These are phyloP conservation scores for Talaromyces piceae DNA, from an alignment of 2,329 filamentous ascomycete species.

Conservation along the genomic window DNA sequence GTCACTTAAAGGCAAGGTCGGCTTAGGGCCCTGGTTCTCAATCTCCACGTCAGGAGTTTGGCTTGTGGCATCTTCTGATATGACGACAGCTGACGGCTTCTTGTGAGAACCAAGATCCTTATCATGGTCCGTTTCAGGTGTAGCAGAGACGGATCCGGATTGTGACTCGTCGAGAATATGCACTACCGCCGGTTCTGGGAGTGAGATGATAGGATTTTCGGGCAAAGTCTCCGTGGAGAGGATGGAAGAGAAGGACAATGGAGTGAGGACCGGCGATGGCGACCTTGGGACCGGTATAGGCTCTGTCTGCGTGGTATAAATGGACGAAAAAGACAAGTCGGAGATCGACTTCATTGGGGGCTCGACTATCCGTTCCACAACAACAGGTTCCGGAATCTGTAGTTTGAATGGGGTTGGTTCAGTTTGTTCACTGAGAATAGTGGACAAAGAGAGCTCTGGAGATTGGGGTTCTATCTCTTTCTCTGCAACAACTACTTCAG, in stretches of 20 bases:
- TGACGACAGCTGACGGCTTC: conserved; percentile 35
- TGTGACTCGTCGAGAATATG: conserved; percentile 19
- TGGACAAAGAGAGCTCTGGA: conserved; percentile 21
- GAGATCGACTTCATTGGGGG: conserved; percentile 13
- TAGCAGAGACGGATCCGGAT: conserved; percentile 15
- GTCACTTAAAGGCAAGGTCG: conserved; percentile 52
- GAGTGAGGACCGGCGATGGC: conserved; percentile 18
- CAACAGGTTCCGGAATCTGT: conserved; percentile 14
- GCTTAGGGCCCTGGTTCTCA: conserved; percentile 20
- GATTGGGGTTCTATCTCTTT: conserved; percentile 11
- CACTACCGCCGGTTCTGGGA: conserved; percentile 14
- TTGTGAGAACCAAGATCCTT: neutral
- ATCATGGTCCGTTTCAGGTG: conserved; percentile 8
- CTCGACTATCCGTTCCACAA: conserved; percentile 1
- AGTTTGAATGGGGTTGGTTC: conserved; percentile 18
- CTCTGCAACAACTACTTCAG: conserved; percentile 11
- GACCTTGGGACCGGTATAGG: conserved; percentile 21
- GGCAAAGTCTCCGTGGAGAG: conserved; percentile 41
- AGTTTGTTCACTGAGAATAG: conserved; percentile 22
- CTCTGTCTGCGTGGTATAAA: conserved; percentile 24
- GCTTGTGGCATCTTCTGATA: conserved; percentile 59
- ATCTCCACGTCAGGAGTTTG: conserved; percentile 41
- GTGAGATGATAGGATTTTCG: conserved; percentile 28
- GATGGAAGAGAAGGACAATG: conserved; percentile 36
- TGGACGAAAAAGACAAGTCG: conserved; percentile 22